phyloP scores from a whole-genome alignment of 495 filamentous ascomycete species.

The Penicillium steckii region DNA sequence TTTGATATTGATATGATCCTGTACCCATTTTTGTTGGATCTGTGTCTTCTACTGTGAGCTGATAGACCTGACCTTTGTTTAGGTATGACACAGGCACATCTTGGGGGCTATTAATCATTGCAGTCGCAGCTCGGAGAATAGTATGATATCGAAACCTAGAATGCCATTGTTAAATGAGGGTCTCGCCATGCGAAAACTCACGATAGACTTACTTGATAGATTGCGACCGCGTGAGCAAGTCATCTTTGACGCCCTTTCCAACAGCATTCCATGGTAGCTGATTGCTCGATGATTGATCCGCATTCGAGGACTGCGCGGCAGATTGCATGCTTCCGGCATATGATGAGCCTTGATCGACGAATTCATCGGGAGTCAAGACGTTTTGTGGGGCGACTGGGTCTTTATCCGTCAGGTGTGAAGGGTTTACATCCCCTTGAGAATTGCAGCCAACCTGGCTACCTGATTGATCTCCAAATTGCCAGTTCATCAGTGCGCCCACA shows the following conservation, averaged over 20 bases:
- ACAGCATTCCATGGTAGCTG: too few relatives aligned
- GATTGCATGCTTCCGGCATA: too few relatives aligned
- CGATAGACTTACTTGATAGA: too few relatives aligned
- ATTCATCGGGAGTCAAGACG: too few relatives aligned
- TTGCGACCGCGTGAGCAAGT: too few relatives aligned
- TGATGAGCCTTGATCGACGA: too few relatives aligned
- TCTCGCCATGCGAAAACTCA: background rate
- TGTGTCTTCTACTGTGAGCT: conserved; percentile 70
- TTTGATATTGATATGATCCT: conserved; percentile 65
- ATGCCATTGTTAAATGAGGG: background rate
- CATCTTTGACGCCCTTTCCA: too few relatives aligned
- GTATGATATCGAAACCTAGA: conserved; percentile 2
- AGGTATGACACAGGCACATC: conserved; percentile 90
- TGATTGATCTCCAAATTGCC: background rate
- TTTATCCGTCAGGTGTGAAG: background rate
- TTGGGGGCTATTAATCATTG: background rate
- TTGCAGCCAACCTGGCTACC: background rate
- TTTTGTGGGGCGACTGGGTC: too few relatives aligned
- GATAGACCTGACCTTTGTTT: conserved; percentile 95
- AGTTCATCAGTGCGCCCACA: too few relatives aligned
- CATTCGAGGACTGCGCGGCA: too few relatives aligned
- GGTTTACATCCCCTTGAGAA: background rate
- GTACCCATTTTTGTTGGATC: conserved; percentile 45
- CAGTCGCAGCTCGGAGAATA: conserved; percentile 1
- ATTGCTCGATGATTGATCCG: too few relatives aligned